phyloP scores from a whole-genome alignment of 495 filamentous ascomycete species.

The Trichoderma parareesei region DNA sequence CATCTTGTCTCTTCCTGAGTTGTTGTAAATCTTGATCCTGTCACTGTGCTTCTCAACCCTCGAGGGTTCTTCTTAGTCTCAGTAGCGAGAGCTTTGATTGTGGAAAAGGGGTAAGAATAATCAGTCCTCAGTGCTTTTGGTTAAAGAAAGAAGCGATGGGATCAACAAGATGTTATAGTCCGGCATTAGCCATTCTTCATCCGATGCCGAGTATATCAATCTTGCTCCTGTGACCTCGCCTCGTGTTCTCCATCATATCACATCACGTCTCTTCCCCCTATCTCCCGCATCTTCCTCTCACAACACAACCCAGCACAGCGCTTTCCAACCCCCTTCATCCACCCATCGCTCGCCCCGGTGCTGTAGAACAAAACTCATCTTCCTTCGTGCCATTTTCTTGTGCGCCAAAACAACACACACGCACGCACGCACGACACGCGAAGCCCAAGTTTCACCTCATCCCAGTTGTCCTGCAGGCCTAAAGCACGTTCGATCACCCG shows the following conservation, averaged over 20 bases:
- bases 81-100: not conserved
- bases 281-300: not conserved
- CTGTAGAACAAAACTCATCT: too few relatives aligned
- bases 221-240: too few relatives aligned
- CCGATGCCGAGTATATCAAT: too few relatives aligned
- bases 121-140: not conserved
- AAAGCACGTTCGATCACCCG: not conserved
- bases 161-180: not conserved
- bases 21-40: too few relatives aligned
- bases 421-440: not conserved
- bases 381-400: not conserved
- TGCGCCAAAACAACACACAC: not conserved
- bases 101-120: not conserved
- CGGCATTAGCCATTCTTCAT: not conserved
- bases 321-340: not conserved
- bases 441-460: not conserved
- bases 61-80: too few relatives aligned
- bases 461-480: not conserved
- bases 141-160: not conserved
- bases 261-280: not conserved
- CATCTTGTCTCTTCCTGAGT: not conserved
- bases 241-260: too few relatives aligned
- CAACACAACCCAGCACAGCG: too few relatives aligned
- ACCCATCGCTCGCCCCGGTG: too few relatives aligned
- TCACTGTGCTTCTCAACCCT: too few relatives aligned